A percentile compares a stretch with the other conserved stretches of the same genome.
phyloP scores from a whole-genome alignment of 2,329 filamentous ascomycete species.

The Sodiomyces alkalinus region DNA sequence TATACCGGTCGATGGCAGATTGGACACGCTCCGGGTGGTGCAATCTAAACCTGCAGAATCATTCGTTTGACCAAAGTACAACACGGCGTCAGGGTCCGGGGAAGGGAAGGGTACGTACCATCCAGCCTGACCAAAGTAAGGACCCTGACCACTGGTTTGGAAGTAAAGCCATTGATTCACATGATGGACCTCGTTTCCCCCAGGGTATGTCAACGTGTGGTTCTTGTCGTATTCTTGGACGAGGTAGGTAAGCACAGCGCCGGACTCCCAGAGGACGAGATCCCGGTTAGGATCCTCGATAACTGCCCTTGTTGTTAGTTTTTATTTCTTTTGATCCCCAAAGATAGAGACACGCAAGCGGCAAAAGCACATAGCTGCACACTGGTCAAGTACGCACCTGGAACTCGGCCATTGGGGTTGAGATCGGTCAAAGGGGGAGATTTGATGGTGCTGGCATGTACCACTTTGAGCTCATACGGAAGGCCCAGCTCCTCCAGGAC shows the following conservation, averaged over 20 bases:
- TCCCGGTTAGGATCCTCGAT: conserved; percentile 10
- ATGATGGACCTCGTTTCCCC: conserved; percentile 4
- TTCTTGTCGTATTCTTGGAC: conserved; percentile 10
- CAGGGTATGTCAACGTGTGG: conserved; percentile 4
- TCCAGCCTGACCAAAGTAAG: conserved; percentile 19
- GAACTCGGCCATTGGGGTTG: conserved; percentile 9
- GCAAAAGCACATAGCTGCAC: no score
- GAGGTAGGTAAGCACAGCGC: conserved; percentile 13
- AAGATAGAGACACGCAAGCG: no score
- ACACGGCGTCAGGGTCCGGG: no score
- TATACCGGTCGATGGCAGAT: conserved; percentile 16
- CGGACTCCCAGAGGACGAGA: conserved; percentile 10
- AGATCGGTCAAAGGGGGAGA: conserved; percentile 10
- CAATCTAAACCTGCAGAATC: no score
- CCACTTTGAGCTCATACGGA: conserved; percentile 8
- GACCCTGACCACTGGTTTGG: conserved; percentile 23
- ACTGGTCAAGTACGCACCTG: no score
- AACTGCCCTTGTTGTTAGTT: not conserved
- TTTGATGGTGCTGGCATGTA: conserved; percentile 11
- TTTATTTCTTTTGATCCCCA: no score
- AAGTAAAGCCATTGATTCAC: conserved; percentile 21
- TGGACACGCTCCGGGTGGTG: conserved; percentile 14
- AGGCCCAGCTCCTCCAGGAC: conserved; percentile 12
- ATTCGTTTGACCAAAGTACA: no score
- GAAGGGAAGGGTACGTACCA: no score